phyloP scores from a whole-genome alignment of 2,329 filamentous ascomycete genomes.

The Fusarium sp. region DNA sequence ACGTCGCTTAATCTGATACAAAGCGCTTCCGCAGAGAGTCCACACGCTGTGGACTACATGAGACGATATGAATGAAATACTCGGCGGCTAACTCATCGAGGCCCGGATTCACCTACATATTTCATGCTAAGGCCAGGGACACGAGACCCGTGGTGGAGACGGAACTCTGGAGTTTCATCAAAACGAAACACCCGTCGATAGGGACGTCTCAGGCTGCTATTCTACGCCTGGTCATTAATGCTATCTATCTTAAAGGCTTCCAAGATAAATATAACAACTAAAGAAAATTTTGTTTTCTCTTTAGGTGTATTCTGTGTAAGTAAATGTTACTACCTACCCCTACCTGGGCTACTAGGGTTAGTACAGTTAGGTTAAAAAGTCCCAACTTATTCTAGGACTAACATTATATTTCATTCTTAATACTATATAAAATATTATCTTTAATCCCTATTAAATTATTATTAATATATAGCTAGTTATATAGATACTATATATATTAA shows the following conservation, averaged over 20 bases:
- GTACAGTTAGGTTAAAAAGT: no score
- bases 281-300: background rate
- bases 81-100: conserved; percentile 26
- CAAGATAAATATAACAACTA: background rate
- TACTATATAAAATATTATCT: no score
- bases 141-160: conserved; percentile 17
- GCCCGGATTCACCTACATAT: background rate
- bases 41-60: conserved; percentile 11
- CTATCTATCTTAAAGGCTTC: background rate
- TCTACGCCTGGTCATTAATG: conserved; percentile 8
- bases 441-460: no score
- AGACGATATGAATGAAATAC: conserved; percentile 9
- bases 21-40: conserved; percentile 22
- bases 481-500: no score
- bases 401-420: no score
- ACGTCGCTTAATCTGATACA: conserved; percentile 37
- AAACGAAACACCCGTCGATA: conserved; percentile 18
- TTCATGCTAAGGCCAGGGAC: conserved; percentile 11
- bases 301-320: background rate
- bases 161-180: background rate
- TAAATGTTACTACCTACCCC: background rate
- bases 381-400: no score
- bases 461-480: no score
- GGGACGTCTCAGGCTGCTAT: background rate
- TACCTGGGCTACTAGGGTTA: no score